Evolutionary conservation across 495 filamentous ascomycete genomes (phyloP).

Genomic region (Endocarpon pusillum): DNA sequence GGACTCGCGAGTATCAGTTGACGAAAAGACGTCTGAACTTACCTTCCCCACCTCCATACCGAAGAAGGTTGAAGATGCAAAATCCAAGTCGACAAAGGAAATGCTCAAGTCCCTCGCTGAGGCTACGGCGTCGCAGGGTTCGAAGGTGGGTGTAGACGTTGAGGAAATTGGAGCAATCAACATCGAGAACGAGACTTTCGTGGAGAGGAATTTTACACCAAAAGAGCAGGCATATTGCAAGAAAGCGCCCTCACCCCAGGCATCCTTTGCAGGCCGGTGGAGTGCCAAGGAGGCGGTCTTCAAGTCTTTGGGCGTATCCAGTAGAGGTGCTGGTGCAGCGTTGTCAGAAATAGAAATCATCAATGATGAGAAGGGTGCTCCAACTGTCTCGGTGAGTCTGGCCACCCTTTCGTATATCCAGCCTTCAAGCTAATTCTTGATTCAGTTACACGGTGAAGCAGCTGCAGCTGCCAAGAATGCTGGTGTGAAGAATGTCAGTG

Average conservation of each 20-base stretch:
- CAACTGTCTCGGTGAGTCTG: slow-evolving; percentile 61
- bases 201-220: slow-evolving; percentile 85
- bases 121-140: slow-evolving; percentile 50
- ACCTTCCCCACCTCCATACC: slow-evolving; percentile 49
- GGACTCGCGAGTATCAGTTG: slow-evolving; percentile 64
- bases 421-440: slow-evolving; percentile 23
- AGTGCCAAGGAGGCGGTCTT: slow-evolving; percentile 97
- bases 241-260: slow-evolving; percentile 56
- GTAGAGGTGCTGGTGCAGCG: slow-evolving; percentile 74
- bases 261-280: slow-evolving; percentile 87
- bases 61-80: slow-evolving; percentile 35
- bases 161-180: slow-evolving; percentile 74
- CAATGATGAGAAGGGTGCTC: slow-evolving; percentile 63
- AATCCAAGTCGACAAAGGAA: slow-evolving; percentile 45
- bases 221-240: slow-evolving; percentile 72
- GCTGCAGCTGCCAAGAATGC: slow-evolving; percentile 62
- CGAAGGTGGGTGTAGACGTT: slow-evolving; percentile 83
- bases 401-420: background rate
- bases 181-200: slow-evolving; percentile 80
- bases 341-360: slow-evolving; percentile 90
- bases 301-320: slow-evolving; percentile 80
- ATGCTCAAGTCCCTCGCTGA: slow-evolving; percentile 67
- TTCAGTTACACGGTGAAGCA: slow-evolving; percentile 69
- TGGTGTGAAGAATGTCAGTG: slow-evolving; percentile 69
- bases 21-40: slow-evolving; percentile 68